Conservation (phyloP, 805 yeast genomes). For the Peterozyma xylosa region DNA sequence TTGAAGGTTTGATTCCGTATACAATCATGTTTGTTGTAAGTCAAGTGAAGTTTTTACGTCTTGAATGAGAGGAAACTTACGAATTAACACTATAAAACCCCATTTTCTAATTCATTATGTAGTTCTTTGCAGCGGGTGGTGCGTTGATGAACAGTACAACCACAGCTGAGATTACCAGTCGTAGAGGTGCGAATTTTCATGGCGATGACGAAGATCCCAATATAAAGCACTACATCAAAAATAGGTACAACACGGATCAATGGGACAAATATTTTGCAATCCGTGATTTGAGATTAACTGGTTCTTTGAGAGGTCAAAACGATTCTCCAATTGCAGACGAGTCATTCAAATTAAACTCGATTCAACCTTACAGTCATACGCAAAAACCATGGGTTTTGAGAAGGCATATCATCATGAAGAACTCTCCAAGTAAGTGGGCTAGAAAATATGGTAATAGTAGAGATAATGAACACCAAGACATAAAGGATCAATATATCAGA, state of each 20-base stretch:
- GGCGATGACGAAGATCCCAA: conserved; percentile 33
- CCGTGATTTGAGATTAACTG: conserved; percentile 73
- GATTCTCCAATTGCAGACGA: conserved; percentile 68
- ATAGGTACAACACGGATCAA: conserved; percentile 44
- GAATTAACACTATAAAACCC: too few relatives aligned
- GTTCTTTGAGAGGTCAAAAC: conserved; percentile 61
- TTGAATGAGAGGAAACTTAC: too few relatives aligned
- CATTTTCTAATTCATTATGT: background rate
- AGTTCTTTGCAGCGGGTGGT: conserved; percentile 48
- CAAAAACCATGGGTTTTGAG: conserved; percentile 29
- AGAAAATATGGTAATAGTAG: conserved; percentile 24
- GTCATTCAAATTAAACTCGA: conserved; percentile 64
- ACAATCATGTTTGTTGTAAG: conserved; percentile 47
- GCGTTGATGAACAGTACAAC: conserved; percentile 31
- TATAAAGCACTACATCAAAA: conserved; percentile 44
- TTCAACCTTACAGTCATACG: conserved; percentile 24
- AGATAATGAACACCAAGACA: conserved; percentile 23
- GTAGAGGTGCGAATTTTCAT: conserved; percentile 17
- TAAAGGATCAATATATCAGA: conserved; percentile 26
- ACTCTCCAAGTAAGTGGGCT: conserved; percentile 28
- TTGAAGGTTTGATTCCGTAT: conserved; percentile 60
- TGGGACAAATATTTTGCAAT: conserved; percentile 55
- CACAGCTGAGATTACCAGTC: conserved; percentile 13
- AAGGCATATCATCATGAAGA: conserved; percentile 30
- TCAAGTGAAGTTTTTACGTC: conserved; percentile 8